A percentile compares a stretch with the other conserved stretches of the same genome.
These are phyloP conservation scores for Suhomyces panamericanus DNA, from an alignment of 1,139 yeast species.

Conservation along the genomic window DNA sequence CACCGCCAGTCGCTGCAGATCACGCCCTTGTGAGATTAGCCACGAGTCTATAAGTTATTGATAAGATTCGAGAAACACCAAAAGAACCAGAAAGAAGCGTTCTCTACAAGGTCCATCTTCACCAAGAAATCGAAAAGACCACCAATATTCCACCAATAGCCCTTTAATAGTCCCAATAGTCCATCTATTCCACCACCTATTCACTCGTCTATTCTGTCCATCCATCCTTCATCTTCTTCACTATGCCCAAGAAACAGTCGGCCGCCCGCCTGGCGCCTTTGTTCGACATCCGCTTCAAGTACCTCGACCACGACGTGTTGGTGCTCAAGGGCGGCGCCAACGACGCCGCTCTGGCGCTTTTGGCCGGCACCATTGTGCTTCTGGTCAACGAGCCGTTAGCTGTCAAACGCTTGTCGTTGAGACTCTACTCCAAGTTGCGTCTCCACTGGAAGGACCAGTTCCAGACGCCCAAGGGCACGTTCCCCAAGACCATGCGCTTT, in stretches of 20 bases:
- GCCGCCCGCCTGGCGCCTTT: constrained; percentile 38
- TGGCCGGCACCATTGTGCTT: constrained; percentile 77
- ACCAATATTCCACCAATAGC: background rate
- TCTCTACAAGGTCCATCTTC: too few species aligned
- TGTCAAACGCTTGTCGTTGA: constrained; percentile 61
- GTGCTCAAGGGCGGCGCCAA: constrained; percentile 75
- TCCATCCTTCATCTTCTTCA: background rate
- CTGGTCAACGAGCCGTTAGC: constrained; percentile 75
- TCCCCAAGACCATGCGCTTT: constrained; percentile 55
- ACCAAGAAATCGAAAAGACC: background rate
- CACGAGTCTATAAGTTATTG: too few species aligned
- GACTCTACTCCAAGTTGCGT: constrained; percentile 64
- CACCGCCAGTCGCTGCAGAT: background rate
- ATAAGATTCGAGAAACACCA: too few species aligned
- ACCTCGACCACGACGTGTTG: constrained; percentile 76
- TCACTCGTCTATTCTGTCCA: too few species aligned
- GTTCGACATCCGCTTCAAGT: constrained; percentile 62
- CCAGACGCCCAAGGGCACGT: constrained; percentile 46
- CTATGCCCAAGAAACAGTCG: constrained; percentile 16
- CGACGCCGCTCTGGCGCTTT: constrained; percentile 74
- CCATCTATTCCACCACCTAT: too few species aligned
- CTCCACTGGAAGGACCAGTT: constrained; percentile 57
- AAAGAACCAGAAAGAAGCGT: too few species aligned
- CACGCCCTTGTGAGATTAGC: too few species aligned
- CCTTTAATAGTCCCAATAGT: too few species aligned